Evolutionary conservation across 768 basidiomycete genomes (phyloP), one percentile per base, ranked within the genome.

Genomic region (Termitomyces sp.): DNA sequence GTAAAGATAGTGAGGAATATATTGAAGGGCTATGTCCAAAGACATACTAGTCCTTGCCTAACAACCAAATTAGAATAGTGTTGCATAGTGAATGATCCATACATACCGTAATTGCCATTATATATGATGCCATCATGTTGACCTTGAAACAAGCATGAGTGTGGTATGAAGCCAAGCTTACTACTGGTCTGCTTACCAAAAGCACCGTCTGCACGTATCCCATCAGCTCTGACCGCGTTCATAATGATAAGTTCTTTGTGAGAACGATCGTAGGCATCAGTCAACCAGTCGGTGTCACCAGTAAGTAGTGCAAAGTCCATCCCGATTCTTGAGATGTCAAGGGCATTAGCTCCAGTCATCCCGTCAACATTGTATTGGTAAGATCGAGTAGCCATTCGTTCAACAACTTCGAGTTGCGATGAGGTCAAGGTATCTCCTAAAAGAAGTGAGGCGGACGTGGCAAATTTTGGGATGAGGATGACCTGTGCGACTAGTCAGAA

Each of bases 71-170:
- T 74, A n/a, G 25, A 29, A 12, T 33, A 31, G 20, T 20, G 5
- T 33, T 47, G 1, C 10, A 18, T 36, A 13, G 20, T 3, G 13
- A 50, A 10, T 16, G 3, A 5, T 13, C 13, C 11, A 11, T 4
- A 64, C 73, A 56, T 25, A 75, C 79, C 88, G 59, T 90, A 89
- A 61, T 89, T 88, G 31, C 87, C 88, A 54, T 84, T 86, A 61
- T 88, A 89, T 5, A 86, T 64, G 23, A 87, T 73, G 13, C 87
- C 87, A 33, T 64, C 69, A 65, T 89, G 88, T 67, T 88, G 78
- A 16, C 73, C 76, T 77, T 49, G 49, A 18, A 40, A 32, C 49
- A 7, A 31, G 23, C 5, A 48, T 23, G 39, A 16, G 29, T n/a
- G n/a, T 16, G 23, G n/a, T n/a, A 49, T 27, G 35, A 38, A 27